These are phyloP conservation scores for Auricularia sp. DNA, from an alignment of 768 basidiomycete genomes.

Conservation along the genomic window DNA sequence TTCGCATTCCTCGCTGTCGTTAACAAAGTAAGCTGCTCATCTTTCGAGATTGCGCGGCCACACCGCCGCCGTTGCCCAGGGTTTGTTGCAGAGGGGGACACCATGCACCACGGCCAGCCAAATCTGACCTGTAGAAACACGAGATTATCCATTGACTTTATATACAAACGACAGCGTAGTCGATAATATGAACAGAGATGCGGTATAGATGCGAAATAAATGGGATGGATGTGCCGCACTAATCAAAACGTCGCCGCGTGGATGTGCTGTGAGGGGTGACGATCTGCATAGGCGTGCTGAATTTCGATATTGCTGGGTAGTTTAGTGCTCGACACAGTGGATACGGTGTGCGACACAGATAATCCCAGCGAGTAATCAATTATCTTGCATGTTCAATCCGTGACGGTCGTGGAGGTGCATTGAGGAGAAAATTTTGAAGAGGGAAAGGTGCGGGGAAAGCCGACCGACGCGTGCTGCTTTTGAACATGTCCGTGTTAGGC, in stretches of 20 bases:
- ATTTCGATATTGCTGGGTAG: background rate
- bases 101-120: background rate
- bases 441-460: background rate
- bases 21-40: background rate
- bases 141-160: no score
- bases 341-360: slow-evolving; percentile 1
- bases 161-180: background rate
- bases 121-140: no score
- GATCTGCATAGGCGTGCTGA: slow-evolving; percentile 1
- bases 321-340: slow-evolving; percentile 1
- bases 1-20: background rate
- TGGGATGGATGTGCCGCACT: background rate
- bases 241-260: background rate
- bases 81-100: background rate
- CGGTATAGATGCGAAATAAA: background rate
- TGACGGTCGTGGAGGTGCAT: background rate
- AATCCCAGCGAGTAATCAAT: background rate
- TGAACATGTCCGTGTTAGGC: background rate
- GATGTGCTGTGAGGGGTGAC: background rate
- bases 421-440: background rate
- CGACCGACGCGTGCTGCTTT: background rate
- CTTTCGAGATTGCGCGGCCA: background rate
- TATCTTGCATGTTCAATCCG: background rate
- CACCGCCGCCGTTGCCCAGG: background rate
- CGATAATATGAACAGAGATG: background rate